Evolutionary conservation across 176 grass and related monocot species (phyloP).

Genomic region (Cymbopogon citratus): DNA sequence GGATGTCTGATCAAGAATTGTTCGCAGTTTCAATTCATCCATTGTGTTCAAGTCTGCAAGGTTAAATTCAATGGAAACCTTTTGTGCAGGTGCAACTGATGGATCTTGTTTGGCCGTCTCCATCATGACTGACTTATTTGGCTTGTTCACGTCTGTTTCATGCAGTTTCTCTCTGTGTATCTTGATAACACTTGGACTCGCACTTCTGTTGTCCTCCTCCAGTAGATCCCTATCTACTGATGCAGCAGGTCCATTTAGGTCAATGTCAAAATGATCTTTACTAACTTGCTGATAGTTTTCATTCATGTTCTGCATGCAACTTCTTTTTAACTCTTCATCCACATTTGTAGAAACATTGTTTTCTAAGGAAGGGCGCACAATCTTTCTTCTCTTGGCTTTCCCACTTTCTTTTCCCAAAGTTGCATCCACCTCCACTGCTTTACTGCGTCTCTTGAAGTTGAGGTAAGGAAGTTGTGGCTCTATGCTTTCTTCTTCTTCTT

Average conservation of each 20-base stretch:
- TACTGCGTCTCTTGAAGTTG: conserved; percentile 57
- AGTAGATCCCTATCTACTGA: background rate
- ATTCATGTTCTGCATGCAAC: background rate
- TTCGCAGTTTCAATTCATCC: conserved; percentile 20
- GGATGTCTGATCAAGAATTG: conserved; percentile 13
- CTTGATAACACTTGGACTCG: background rate
- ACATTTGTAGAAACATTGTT: conserved; percentile 13
- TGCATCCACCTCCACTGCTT: conserved; percentile 7
- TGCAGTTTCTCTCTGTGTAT: background rate
- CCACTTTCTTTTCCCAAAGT: conserved; percentile 10
- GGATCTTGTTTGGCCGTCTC: background rate
- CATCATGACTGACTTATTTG: background rate
- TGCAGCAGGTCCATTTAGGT: conserved; percentile 32
- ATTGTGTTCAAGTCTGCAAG: conserved; percentile 18
- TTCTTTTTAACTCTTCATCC: conserved; percentile 4
- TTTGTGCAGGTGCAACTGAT: background rate
- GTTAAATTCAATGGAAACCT: conserved; percentile 27
- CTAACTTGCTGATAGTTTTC: conserved; percentile 6
- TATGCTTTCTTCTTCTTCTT: conserved; percentile 18
- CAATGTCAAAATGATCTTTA: conserved; percentile 28
- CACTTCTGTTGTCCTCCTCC: background rate
- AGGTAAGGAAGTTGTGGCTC: conserved; percentile 36
- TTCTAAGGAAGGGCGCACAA: conserved; percentile 53
- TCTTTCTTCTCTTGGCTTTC: conserved; percentile 54
- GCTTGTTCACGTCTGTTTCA: background rate